Evolutionary conservation across 2,329 filamentous ascomycete species (phyloP), one percentile per base, ranked within the genome.

Genomic region (Penicillium sp.): DNA sequence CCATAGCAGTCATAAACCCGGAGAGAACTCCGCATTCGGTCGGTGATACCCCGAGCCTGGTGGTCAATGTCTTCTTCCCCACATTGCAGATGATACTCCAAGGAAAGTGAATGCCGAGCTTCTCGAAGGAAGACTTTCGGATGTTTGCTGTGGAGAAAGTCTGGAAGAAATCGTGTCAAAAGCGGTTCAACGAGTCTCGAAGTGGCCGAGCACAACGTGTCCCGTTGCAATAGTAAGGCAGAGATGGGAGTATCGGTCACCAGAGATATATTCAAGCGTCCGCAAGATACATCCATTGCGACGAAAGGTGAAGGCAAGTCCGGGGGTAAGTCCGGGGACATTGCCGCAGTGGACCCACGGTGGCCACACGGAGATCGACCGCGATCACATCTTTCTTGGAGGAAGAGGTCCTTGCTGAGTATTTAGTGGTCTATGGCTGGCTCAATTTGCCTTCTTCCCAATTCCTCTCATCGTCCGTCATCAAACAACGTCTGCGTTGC

Each of bases 291-390:
- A 21, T 16, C n/a, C 29, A 18, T 39, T 21, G 23, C 39, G 39
- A 26, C 5, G 16, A 21, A 12, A 28, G n/a, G 38, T 16, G 46
- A 31, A 16, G 12, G 16, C 28, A 39, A 56, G 39, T 52, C 57
- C 42, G 60, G 59, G 59, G 55, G 57, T 59, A 59, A 57, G 53
- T 52, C 52, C 61, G 61, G 58, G 41, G 50, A 53, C 50, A 54
- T 58, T 47, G 26, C 59, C 61, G 59, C 46, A 49, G 58, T 58
- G 52, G 54, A 57, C 50, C 56, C 36, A 39, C 21, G 21, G n/a
- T 39, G 41, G 16, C 34, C 39, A 28, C 44, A 48, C 56, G 57
- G 54, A 54, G 46, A 47, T 46, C 15, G 43, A 54, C 56, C 53
- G 53, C 24, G 48, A 51, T 44, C 41, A 45, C 45, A 18, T 12